Base-by-base conservation (phyloP, 345 rosid species). In the Schrenkiella parvula region DNA sequence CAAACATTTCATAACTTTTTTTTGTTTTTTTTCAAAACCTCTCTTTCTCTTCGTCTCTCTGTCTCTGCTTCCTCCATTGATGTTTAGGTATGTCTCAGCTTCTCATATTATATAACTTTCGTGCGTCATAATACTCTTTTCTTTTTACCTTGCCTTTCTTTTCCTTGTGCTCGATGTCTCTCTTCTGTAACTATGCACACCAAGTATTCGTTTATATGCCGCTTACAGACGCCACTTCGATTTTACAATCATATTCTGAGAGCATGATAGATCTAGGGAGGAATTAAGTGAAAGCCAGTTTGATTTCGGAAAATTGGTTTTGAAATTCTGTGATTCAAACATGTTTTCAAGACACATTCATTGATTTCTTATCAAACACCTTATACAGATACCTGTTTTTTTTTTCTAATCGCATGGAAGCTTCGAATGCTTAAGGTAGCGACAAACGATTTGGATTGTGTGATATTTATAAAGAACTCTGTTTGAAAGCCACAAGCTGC, bases 51-150 rank as follows among this genome's bases (percentile, higher is more conserved):
- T 5, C 14, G 18, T 47, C 75, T 23, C 29, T 39, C 25, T 21
- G 48, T 39, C 64, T 73, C 65, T 54, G 58, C 39, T 25, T 55
- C 68, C 38, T 48, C 68, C 73, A 41, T 67, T 66, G 79, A 60
- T 68, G 64, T 32, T 42, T 23, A 53, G 79, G 64, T 75, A 22
- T 75, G 55, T 52, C 55, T 60, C 18, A 50, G 47, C 7, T 48
- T 66, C 42, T 47, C 31, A 12, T 17, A 13, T 9, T 35, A 35
- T 37, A n/a, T 8, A 47, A 29, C 5, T 9, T n/a, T 32, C 35
- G 1, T 3, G 23, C 41, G 1, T 38, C 54, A 11, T 26, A 13
- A 12, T 13, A 19, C 18, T 66, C 72, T 18, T 19, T 10, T 15
- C 35, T 35, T 18, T 32, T 22, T 22, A 7, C n/a, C 19, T 37